A percentile compares a stretch with the other conserved stretches of the same genome.
Evolutionary conservation across 192 early-diverging fungal genomes (phyloP).

Genomic region (Mortierella claussenii): DNA sequence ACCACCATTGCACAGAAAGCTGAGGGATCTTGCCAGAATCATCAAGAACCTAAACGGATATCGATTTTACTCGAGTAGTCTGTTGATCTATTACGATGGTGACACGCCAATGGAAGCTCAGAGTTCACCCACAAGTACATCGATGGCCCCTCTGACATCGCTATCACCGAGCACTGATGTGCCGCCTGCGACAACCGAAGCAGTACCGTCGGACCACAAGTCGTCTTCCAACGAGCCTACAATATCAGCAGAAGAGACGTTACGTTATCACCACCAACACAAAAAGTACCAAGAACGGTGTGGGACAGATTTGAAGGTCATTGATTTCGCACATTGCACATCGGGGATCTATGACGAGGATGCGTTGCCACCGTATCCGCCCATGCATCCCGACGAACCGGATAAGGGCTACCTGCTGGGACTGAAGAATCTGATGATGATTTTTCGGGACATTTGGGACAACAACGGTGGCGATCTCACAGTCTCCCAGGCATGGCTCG

Average conservation of each 20-base stretch:
- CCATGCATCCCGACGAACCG: constrained; percentile 64
- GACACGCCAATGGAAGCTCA: constrained; percentile 3
- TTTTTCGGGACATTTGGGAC: constrained; percentile 76
- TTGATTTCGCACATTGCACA: constrained; percentile 96
- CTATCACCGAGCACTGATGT: neutral
- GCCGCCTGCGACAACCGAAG: too few relatives aligned
- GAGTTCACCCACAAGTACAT: neutral
- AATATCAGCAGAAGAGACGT: neutral
- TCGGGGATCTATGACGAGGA: constrained; percentile 57
- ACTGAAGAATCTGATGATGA: constrained; percentile 72
- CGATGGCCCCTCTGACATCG: neutral
- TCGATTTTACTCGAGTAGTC: constrained; percentile 91
- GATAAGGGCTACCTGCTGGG: constrained; percentile 87
- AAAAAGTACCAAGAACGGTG: constrained; percentile 10
- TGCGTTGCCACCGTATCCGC: constrained; percentile 55
- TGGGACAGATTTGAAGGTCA: constrained; percentile 88
- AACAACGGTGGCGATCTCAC: constrained; percentile 44
- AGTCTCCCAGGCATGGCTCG: constrained; percentile 18
- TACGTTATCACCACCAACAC: neutral
- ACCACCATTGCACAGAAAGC: constrained; percentile 79
- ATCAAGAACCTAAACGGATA: constrained; percentile 82
- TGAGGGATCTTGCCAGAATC: constrained; percentile 77
- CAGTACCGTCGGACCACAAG: too few relatives aligned
- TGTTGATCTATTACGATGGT: constrained; percentile 96
- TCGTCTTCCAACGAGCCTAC: neutral